Percentiles rank a stretch among this genome's conserved stretches.
Conservation (phyloP, 2,329 filamentous ascomycete genomes). For the Tolypocladium nubicola region DNA sequence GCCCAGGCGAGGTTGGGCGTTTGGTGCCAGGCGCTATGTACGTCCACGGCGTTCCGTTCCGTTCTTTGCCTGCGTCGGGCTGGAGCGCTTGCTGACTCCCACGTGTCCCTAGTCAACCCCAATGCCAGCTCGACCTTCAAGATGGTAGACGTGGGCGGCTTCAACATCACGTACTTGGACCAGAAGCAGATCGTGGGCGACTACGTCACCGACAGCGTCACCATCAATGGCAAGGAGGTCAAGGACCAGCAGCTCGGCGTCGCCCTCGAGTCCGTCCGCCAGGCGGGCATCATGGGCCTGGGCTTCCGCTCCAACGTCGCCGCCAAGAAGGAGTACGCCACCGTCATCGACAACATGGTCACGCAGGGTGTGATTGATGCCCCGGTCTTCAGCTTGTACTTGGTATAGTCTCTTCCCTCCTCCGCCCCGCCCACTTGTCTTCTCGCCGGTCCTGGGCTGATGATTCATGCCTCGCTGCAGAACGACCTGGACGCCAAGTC, state of each 20-base stretch:
- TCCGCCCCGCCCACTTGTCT: not conserved
- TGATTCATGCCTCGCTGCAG: constrained; percentile 4
- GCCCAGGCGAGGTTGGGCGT: constrained; percentile 12
- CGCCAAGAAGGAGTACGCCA: constrained; percentile 32
- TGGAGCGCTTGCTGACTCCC: not conserved
- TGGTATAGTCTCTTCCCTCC: constrained; percentile 20
- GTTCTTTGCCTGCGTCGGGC: not conserved
- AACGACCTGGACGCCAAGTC: constrained; percentile 54
- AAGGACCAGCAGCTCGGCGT: constrained; percentile 44
- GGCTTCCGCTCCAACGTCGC: constrained; percentile 43
- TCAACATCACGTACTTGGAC: constrained; percentile 53
- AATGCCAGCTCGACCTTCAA: constrained; percentile 37
- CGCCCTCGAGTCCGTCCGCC: constrained; percentile 35
- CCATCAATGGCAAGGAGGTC: constrained; percentile 36
- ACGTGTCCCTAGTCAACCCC: constrained; percentile 22
- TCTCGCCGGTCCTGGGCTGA: not conserved
- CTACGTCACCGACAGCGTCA: constrained; percentile 47
- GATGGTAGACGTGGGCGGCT: constrained; percentile 30
- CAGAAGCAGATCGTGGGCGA: constrained; percentile 41
- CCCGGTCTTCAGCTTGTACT: constrained; percentile 60
- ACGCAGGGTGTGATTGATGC: constrained; percentile 49
- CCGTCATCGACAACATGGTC: constrained; percentile 56
- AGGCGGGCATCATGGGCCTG: constrained; percentile 48
- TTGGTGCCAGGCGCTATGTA: not conserved
- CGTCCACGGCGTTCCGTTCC: not conserved